A percentile compares a stretch with the other conserved stretches of the same genome.
These are phyloP conservation scores for Tilletiopsis washingtonensis DNA, from an alignment of 1,284 basidiomycete species.

Conservation along the genomic window DNA sequence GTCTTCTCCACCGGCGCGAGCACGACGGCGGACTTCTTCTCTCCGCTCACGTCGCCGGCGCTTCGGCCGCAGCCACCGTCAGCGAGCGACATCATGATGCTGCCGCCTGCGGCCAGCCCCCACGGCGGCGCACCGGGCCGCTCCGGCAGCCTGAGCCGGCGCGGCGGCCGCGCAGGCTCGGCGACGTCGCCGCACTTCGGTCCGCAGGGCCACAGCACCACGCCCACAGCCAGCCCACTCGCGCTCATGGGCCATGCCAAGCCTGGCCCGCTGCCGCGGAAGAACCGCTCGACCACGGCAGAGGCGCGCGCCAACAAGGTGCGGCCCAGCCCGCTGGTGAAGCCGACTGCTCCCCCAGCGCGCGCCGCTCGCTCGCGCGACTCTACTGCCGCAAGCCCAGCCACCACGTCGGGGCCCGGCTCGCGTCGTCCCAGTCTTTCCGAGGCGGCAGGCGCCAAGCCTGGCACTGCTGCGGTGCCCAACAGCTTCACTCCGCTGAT, in stretches of 20 bases:
- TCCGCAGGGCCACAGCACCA: constrained; percentile 12
- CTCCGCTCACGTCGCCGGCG: constrained; percentile 57
- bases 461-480: no score
- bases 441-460: no score
- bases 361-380: background rate
- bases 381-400: background rate
- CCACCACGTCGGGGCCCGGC: no score
- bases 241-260: constrained; percentile 20
- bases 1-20: constrained; percentile 45
- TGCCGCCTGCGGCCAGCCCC: constrained; percentile 37
- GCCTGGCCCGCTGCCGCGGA: constrained; percentile 15
- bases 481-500: constrained; percentile 2
- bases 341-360: constrained; percentile 16
- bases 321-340: constrained; percentile 42
- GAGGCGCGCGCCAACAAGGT: constrained; percentile 34
- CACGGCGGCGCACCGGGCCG: no score
- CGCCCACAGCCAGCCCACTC: constrained; percentile 31
- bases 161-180: no score
- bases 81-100: constrained; percentile 26
- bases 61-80: constrained; percentile 50
- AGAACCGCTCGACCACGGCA: constrained; percentile 34
- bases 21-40: constrained; percentile 52
- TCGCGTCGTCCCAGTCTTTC: no score
- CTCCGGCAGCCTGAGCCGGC: no score
- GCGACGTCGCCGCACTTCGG: background rate